Base-by-base conservation (phyloP, 257 asterid genomes). In the Solanum virginianum region DNA sequence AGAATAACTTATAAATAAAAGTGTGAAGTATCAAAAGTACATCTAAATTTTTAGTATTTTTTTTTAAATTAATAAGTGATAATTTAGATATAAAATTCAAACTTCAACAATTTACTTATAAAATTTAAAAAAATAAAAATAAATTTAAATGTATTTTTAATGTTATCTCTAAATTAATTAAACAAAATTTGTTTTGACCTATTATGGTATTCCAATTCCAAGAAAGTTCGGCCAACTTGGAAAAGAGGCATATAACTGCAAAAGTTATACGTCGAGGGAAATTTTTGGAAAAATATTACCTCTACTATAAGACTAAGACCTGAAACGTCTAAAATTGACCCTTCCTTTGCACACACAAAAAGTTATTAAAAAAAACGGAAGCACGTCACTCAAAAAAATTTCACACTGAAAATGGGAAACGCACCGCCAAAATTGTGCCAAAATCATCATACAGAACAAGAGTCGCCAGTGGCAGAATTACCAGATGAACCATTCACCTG, bases 401-500 rank as follows among this genome's bases (percentile, higher is more conserved):
- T 32, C 24, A 15, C 62, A 24, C 43, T 49, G 60, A 49, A 49
- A 45, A 75, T 75, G 82, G 82, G 82, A 26, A 75, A 75, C 82
- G 15, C 45, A 24, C 62, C 0, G 14, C 15, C 13, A 75, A 75
- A 75, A 22, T 8, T 14, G 8, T 15, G 45, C 57, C 41, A 24
- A 75, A 49, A 75, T 72, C 57, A 22, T 13, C 16, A 32, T 36
- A 36, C 55, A 8, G 62, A 75, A 75, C 82, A 49, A 10, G 82
- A 75, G n/a, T 13, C n/a, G 24, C 79, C 26, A 29, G 53, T 26
- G 2, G 12, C 80, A 15, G 65, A 47, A 68, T 18, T 47, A 71
- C 81, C 80, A 11, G 68, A 83, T 14, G 54, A 68, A 75, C 9
- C 45, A 24, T 54, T 80, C 56, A 88, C 89, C 8, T 88, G 90